Percentiles rank a stretch among this genome's conserved stretches.
Conservation (phyloP, 1,139 yeast genomes). For the Nakaseomyces nivariensis region DNA sequence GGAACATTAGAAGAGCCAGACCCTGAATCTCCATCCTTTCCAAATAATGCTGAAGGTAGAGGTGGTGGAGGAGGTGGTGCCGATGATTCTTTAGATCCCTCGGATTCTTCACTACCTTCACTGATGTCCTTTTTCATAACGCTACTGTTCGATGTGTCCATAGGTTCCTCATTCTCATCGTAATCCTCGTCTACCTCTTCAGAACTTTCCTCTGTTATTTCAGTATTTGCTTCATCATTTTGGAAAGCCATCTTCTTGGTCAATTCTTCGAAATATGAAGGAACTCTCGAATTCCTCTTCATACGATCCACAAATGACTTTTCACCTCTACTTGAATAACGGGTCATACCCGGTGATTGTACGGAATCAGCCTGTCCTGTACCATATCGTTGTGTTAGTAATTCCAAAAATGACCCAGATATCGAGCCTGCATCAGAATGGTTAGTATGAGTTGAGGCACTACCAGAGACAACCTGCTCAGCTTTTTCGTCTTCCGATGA, state of each 20-base stretch:
- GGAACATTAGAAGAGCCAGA: conserved; percentile 13
- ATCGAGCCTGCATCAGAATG: conserved; percentile 2
- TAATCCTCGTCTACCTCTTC: background rate
- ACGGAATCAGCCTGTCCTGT: conserved; percentile 16
- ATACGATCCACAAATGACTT: conserved; percentile 26
- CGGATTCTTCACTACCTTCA: conserved; percentile 6
- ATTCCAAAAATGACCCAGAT: conserved; percentile 24
- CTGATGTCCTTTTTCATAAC: background rate
- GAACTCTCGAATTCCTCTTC: conserved; percentile 17
- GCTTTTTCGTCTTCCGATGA: conserved; percentile 7
- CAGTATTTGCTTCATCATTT: conserved; percentile 2
- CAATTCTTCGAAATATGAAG: conserved; percentile 46
- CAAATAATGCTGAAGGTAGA: conserved; percentile 13
- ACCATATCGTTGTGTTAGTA: conserved; percentile 27
- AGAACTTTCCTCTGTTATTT: background rate
- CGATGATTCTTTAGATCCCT: conserved; percentile 8
- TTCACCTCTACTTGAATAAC: conserved; percentile 10
- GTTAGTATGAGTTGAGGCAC: background rate
- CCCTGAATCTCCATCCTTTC: background rate
- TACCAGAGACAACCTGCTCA: background rate
- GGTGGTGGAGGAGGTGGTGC: conserved; percentile 27
- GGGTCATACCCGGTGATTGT: conserved; percentile 4
- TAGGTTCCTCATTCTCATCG: background rate
- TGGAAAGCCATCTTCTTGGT: conserved; percentile 37
- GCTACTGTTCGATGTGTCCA: background rate